Percentiles rank a stretch among this genome's conserved stretches.
phyloP scores from a whole-genome alignment of 768 basidiomycete genomes.

The Xanthoconium stramineum region DNA sequence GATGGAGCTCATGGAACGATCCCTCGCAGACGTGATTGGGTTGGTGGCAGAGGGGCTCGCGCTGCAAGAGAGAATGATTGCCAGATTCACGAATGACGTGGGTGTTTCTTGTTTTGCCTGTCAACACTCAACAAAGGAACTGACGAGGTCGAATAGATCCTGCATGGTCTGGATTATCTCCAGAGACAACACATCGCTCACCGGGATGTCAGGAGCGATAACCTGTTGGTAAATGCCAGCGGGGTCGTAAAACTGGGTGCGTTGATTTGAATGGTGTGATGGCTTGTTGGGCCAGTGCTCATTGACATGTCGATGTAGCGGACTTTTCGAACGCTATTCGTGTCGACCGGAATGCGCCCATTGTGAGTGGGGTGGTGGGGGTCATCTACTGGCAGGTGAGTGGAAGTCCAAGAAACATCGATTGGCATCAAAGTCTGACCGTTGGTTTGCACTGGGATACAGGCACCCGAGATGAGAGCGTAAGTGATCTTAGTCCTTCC shows the following conservation, averaged over 20 bases:
- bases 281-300: background rate
- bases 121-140: background rate
- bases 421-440: background rate
- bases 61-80: slow-evolving; percentile 66
- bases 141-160: slow-evolving; percentile 41
- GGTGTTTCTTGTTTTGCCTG: slow-evolving; percentile 29
- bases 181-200: slow-evolving; percentile 69
- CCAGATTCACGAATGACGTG: slow-evolving; percentile 75
- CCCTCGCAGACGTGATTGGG: slow-evolving; percentile 75
- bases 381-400: slow-evolving; percentile 79
- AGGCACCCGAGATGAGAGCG: slow-evolving; percentile 76
- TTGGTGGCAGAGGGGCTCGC: slow-evolving; percentile 59
- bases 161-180: slow-evolving; percentile 65
- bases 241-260: slow-evolving; percentile 75
- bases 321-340: slow-evolving; percentile 79
- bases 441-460: background rate
- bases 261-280: slow-evolving; percentile 20
- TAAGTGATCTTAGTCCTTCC: slow-evolving; percentile 33
- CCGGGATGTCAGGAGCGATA: slow-evolving; percentile 82
- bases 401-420: background rate
- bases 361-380: slow-evolving; percentile 57
- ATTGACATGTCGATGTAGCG: slow-evolving; percentile 38
- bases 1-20: slow-evolving; percentile 90
- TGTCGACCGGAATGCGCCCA: slow-evolving; percentile 49
- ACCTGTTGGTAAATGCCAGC: slow-evolving; percentile 64